Conservation (phyloP, 208 protist genomes). For the Trypanosoma boissoni region DNA sequence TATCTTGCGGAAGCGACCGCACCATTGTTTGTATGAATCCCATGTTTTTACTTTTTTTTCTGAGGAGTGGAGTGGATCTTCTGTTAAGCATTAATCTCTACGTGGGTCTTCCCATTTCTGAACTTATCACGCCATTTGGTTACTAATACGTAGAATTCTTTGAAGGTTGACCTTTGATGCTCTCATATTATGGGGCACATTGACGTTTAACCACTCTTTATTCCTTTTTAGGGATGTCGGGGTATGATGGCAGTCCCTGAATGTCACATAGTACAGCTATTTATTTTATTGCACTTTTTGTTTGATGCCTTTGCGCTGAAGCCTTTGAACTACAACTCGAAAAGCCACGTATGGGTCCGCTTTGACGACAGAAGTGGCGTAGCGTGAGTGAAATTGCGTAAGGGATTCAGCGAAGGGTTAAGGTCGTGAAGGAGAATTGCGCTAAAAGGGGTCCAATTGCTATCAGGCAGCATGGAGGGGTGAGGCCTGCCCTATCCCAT, state of each 20-base stretch:
- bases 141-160: constrained; percentile 94
- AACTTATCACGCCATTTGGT: constrained; percentile 89
- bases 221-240: constrained; percentile 81
- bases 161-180: constrained; percentile 51
- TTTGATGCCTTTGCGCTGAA: constrained; percentile 72
- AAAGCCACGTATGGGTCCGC: constrained; percentile 59
- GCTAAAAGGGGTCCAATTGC: constrained; percentile 28
- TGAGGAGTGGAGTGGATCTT: constrained; percentile 46
- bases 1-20: constrained; percentile 36
- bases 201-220: constrained; percentile 95
- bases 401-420: constrained; percentile 46
- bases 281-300: constrained; percentile 71
- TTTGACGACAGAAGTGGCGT: constrained; percentile 49
- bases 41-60: constrained; percentile 47
- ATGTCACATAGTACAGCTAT: constrained; percentile 78
- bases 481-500: constrained; percentile 2
- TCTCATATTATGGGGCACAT: constrained; percentile 93
- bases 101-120: constrained; percentile 71
- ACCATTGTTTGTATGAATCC: constrained; percentile 34
- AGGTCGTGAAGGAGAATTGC: constrained; percentile 39
- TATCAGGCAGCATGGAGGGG: constrained; percentile 36
- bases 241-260: constrained; percentile 86
- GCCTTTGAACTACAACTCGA: constrained; percentile 85
- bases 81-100: constrained; percentile 88
- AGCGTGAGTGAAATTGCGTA: constrained; percentile 43